Evolutionary conservation across 164 flowering plant species (phyloP), one percentile per base, ranked within the genome.

Genomic region (Magnolia changhungtana): DNA sequence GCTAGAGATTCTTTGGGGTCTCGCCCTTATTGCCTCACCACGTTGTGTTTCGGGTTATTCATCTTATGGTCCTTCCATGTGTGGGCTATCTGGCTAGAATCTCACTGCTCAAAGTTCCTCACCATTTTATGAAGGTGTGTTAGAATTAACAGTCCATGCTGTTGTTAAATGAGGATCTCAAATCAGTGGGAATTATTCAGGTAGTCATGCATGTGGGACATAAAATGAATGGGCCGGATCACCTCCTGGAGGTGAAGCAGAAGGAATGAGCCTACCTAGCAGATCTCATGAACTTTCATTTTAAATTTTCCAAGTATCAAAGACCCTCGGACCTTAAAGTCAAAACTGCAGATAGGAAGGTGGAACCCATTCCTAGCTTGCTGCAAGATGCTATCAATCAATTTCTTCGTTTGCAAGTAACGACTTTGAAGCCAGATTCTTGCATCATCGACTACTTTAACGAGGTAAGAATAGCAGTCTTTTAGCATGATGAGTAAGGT

Each of bases 371-470:
- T 69, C 98, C 98, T 75, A 64, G 80, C 70, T 72, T 84, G 79
- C 82, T 94, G 67, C 90, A 89, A 78, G 95, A 89, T 81, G 85
- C 86, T 77, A 84, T 88, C 63, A 91, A 89, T n/a, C 87, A 87
- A 58, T 75, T 92, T 72, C 78, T 88, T 75, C 77, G 74, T 78
- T 77, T 70, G 81, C 85, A 91, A 81, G 78, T 90, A 65, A 80
- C 80, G 78, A 77, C 81, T 51, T 81, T 79, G 75, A 91, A 91
- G 80, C 94, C 95, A 31, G 93, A 91, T 75, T 87, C 89, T 74
- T 91, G 93, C 82, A 80, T 88, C n/a, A 87, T 91, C 75, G 92
- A 91, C 80, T 76, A 89, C 83, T 92, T 80, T 72, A 88, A 89
- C 75, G 93, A 91, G 94, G 96, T 92, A 77, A 63, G 27, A 31